Percentiles rank a stretch among this genome's conserved stretches.
These are phyloP conservation scores for Gossypium davidsonii DNA, from an alignment of 441 rosid species.

Conservation along the genomic window DNA sequence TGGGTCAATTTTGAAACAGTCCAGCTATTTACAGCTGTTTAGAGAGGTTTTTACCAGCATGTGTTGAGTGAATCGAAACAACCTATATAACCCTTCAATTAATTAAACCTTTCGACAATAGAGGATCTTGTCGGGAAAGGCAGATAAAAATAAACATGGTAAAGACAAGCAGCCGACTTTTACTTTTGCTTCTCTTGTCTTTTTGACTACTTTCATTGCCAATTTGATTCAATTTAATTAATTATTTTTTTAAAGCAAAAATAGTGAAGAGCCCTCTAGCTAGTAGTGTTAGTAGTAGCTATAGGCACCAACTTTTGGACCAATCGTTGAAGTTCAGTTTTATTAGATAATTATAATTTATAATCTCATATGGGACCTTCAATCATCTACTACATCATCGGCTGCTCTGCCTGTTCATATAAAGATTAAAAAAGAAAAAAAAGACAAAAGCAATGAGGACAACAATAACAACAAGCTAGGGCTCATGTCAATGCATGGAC, in stretches of 20 bases:
- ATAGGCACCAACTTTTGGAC: neutral
- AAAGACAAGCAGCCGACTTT: constrained; percentile 15
- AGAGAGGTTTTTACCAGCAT: neutral
- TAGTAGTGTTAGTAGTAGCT: neutral
- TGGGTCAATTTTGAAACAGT: neutral
- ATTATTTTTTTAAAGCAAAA: neutral
- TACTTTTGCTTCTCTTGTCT: neutral
- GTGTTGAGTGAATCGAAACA: neutral
- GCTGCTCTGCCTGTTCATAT: neutral
- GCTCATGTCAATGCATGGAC: neutral
- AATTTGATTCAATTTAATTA: neutral
- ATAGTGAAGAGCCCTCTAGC: too few relatives aligned
- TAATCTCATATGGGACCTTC: neutral
- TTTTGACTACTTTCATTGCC: constrained; percentile 14
- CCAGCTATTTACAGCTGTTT: neutral
- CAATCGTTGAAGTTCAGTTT: neutral
- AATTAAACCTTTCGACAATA: neutral
- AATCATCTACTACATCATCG: neutral
- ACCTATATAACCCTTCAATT: neutral
- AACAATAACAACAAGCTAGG: neutral
- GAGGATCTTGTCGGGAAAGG: neutral
- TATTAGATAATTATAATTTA: neutral
- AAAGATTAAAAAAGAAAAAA: neutral
- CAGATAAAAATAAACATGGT: constrained; percentile 8
- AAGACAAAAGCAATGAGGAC: neutral